Evolutionary conservation across 768 basidiomycete species (phyloP).

Genomic region (Kwoniella dendrophila): DNA sequence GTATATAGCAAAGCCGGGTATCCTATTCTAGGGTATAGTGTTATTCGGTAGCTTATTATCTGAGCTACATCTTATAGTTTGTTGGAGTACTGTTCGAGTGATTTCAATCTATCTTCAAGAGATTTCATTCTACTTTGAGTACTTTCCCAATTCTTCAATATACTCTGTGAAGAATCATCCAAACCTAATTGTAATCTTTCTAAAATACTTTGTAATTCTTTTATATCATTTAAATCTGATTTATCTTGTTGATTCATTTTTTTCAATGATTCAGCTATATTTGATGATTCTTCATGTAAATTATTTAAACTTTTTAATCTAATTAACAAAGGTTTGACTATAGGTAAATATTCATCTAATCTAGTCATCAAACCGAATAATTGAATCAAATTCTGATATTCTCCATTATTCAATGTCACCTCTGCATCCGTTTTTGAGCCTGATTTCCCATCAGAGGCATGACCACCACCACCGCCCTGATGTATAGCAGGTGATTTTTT

Average conservation of each 20-base stretch:
- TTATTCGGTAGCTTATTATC: too few relatives aligned
- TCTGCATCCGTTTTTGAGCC: conserved; percentile 2
- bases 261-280: conserved; percentile 70
- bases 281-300: conserved; percentile 77
- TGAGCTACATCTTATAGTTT: too few relatives aligned
- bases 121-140: conserved; percentile 60
- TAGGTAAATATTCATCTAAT: conserved; percentile 58
- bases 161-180: conserved; percentile 70
- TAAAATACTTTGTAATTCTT: conserved; percentile 71
- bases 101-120: conserved; percentile 39
- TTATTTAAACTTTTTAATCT: conserved; percentile 80
- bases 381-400: conserved; percentile 52
- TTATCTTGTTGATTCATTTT: conserved; percentile 66
- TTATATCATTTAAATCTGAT: conserved; percentile 65
- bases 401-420: conserved; percentile 46
- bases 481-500: conserved; percentile 51
- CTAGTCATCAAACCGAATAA: conserved; percentile 57
- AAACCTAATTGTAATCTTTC: conserved; percentile 74
- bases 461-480: too few relatives aligned
- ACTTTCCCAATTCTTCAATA: conserved; percentile 66
- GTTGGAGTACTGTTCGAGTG: conserved; percentile 12
- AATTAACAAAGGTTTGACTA: conserved; percentile 75
- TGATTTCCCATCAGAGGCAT: not conserved
- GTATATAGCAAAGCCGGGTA: too few relatives aligned
- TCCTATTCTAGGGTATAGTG: too few relatives aligned